Evolutionary conservation across 768 basidiomycete species (phyloP).

Genomic region (Russula virescens): DNA sequence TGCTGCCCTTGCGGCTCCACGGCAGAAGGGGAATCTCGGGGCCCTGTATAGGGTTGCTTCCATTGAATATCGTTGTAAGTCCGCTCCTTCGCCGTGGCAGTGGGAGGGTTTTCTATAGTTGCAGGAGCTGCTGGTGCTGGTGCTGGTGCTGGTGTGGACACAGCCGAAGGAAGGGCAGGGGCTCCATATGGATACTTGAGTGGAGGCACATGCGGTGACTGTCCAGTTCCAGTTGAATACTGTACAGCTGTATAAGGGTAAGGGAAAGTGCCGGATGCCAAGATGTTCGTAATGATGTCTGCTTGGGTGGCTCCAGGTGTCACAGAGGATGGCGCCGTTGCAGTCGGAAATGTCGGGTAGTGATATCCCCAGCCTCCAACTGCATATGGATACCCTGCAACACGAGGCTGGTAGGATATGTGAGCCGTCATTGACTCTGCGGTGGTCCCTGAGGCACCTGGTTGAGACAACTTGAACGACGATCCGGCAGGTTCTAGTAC

Average conservation of each 20-base stretch:
- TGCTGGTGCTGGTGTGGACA: background rate
- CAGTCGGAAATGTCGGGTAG: constrained; percentile 2
- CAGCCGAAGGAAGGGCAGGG: background rate
- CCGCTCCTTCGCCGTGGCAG: constrained; percentile 1
- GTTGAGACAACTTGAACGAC: background rate
- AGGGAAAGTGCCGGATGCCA: constrained; percentile 11
- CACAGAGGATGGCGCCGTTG: background rate
- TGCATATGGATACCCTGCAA: constrained; percentile 6
- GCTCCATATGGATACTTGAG: constrained; percentile 20
- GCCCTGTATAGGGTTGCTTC: constrained; percentile 19
- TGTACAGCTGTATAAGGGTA: constrained; percentile 14
- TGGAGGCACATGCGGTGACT: constrained; percentile 20
- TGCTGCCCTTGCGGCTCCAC: constrained; percentile 3
- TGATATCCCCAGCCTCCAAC: constrained; percentile 11
- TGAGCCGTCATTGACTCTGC: constrained; percentile 4
- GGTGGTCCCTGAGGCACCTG: background rate
- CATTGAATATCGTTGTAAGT: constrained; percentile 12
- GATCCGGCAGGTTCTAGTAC: background rate
- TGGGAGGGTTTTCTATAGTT: background rate
- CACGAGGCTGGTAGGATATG: constrained; percentile 2
- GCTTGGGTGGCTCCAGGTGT: background rate
- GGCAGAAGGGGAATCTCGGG: background rate
- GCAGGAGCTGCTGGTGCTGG: background rate
- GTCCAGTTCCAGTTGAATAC: background rate
- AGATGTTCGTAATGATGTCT: constrained; percentile 1